phyloP scores from a whole-genome alignment of 768 basidiomycete species.

The Pleurotus ostreatus region DNA sequence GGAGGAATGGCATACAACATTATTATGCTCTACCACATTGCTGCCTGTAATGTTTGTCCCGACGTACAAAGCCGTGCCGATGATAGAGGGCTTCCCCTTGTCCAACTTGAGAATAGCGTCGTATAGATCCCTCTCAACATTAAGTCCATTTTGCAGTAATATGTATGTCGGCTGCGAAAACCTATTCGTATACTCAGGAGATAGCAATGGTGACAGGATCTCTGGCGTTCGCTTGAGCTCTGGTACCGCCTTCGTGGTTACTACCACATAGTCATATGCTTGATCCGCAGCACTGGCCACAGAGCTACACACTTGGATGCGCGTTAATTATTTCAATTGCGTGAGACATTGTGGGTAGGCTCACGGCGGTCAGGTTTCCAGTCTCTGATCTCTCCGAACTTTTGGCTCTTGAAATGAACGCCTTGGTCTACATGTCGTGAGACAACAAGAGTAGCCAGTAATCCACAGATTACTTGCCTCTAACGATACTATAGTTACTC shows the following conservation, averaged over 20 bases:
- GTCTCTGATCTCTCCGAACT: slow-evolving; percentile 51
- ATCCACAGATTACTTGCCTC: slow-evolving; percentile 28
- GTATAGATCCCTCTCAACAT: slow-evolving; percentile 66
- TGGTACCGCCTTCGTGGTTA: slow-evolving; percentile 70
- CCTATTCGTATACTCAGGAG: slow-evolving; percentile 37
- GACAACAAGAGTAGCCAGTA: background rate
- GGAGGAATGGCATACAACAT: slow-evolving; percentile 37
- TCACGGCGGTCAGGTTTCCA: slow-evolving; percentile 66
- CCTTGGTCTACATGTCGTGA: slow-evolving; percentile 38
- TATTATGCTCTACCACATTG: slow-evolving; percentile 46
- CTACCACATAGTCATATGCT: slow-evolving; percentile 59
- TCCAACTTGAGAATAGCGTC: slow-evolving; percentile 39
- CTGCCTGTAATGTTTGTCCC: slow-evolving; percentile 50
- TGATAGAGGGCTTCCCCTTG: slow-evolving; percentile 43
- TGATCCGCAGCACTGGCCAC: slow-evolving; percentile 58
- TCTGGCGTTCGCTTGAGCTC: slow-evolving; percentile 55
- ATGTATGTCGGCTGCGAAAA: slow-evolving; percentile 56
- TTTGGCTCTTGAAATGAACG: slow-evolving; percentile 50
- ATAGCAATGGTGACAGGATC: slow-evolving; percentile 54
- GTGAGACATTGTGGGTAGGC: slow-evolving; percentile 16
- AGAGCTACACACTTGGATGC: slow-evolving; percentile 48
- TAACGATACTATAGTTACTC: slow-evolving; percentile 58
- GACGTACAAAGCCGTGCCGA: slow-evolving; percentile 54
- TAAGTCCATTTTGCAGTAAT: slow-evolving; percentile 69
- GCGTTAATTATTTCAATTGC: background rate